Evolutionary conservation across 2,329 filamentous ascomycete genomes (phyloP).

Genomic region (Aspergillus sp.): DNA sequence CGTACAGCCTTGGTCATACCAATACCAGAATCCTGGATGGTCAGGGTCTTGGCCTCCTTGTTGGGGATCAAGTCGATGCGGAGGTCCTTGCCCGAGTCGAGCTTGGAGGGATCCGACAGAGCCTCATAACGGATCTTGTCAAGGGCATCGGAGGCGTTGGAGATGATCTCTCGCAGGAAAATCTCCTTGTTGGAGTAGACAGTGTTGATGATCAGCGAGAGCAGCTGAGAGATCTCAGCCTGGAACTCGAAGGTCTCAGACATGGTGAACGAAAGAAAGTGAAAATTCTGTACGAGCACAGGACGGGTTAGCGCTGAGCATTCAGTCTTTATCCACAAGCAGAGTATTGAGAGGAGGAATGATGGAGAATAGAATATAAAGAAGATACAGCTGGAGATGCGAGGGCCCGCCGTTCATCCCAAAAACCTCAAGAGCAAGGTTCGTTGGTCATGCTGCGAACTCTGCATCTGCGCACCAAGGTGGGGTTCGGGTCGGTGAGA

Average conservation of each 20-base stretch:
- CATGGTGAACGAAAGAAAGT: slow-evolving; percentile 59
- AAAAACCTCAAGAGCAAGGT: too few species aligned
- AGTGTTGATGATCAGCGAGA: slow-evolving; percentile 99
- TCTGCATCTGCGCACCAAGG: neutral
- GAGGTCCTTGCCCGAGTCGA: slow-evolving; percentile 96
- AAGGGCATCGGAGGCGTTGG: slow-evolving; percentile 97
- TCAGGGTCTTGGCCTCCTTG: slow-evolving; percentile 96
- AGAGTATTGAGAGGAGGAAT: too few species aligned
- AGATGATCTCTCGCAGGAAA: slow-evolving; percentile 97
- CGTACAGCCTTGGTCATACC: slow-evolving; percentile 99
- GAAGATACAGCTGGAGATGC: neutral
- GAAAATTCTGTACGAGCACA: slow-evolving; percentile 13
- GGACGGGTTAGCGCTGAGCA: neutral
- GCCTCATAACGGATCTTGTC: slow-evolving; percentile 99
- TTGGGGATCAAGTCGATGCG: slow-evolving; percentile 98
- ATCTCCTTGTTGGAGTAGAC: slow-evolving; percentile 99
- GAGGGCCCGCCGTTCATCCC: neutral
- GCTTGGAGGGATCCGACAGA: slow-evolving; percentile 93
- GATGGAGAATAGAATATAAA: neutral
- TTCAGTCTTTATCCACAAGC: neutral
- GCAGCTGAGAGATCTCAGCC: slow-evolving; percentile 99
- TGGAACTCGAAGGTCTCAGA: slow-evolving; percentile 99
- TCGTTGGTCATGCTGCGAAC: neutral
- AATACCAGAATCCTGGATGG: slow-evolving; percentile 96
- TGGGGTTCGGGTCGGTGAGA: neutral